Base-by-base conservation (phyloP, 345 rosid genomes). In the Eucalyptus grandis region DNA sequence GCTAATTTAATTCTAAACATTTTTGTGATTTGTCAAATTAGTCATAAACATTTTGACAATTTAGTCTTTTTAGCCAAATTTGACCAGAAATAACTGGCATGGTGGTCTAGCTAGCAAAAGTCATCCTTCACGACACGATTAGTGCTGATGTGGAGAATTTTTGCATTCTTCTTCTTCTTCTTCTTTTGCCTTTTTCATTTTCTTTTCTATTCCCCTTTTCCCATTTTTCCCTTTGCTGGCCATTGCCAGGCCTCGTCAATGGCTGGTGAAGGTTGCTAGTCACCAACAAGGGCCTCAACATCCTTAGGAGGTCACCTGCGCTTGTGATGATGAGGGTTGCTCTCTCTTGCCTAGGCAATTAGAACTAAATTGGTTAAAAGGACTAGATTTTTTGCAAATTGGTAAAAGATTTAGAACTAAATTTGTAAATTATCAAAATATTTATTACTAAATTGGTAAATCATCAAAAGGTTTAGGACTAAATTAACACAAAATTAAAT, bases 141-240 rank as follows among this genome's bases (percentile, higher is more conserved):
- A 0, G 3, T 12, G 8, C 1, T 5, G 3, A 26, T 12, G n/a
- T 58, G 15, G 2, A 58, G 3, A 58, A 58, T 26, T 26, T 58
- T 5, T 0, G 60, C 27, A 54, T 22, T 51, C 22, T 51, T 51
- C 4, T 17, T 53, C 1, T 26, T 24, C 0, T 26, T 58, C 0
- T 19, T 15, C 0, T 51, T 51, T 9, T 53, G 4, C 4, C 22
- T 27, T 8, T 56, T 21, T 14, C 17, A 4, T 65, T 14, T 7
- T n/a, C 17, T n/a, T 30, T n/a, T 65, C 0, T 65, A 11, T 65
- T n/a, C 77, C 8, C 15, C 6, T 62, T 65, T n/a, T 14, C 9
- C 72, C 34, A 4, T 62, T 62, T 62, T 62, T 30, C 37, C 37
- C 72, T 65, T 15, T 62, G 5, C 3, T 6, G 13, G 30, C 27